Conservation (phyloP, 805 yeast genomes). For the Candida nitratophila region DNA sequence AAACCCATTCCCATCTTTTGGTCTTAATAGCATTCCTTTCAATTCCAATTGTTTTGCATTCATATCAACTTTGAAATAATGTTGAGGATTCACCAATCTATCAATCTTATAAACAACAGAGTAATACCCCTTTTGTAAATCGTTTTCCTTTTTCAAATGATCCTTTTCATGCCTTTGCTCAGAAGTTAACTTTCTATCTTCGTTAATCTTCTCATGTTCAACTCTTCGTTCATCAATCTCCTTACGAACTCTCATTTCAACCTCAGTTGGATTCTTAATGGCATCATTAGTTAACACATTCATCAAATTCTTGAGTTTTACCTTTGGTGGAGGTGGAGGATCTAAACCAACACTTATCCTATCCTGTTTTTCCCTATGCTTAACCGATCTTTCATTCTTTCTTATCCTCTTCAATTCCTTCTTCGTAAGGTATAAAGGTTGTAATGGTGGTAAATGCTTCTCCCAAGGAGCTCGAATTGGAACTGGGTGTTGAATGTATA, state of each 20-base stretch:
- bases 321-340: conserved; percentile 86
- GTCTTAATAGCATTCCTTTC: conserved; percentile 52
- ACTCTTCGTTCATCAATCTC: conserved; percentile 60
- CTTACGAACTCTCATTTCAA: conserved; percentile 62
- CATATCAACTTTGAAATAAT: conserved; percentile 65
- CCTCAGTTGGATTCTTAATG: conserved; percentile 80
- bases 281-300: conserved; percentile 80
- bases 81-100: conserved; percentile 53
- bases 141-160: conserved; percentile 36
- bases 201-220: conserved; percentile 56
- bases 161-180: conserved; percentile 51
- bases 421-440: conserved; percentile 61
- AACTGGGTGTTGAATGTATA: conserved; percentile 80
- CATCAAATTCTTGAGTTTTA: conserved; percentile 79
- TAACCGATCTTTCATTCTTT: conserved; percentile 56
- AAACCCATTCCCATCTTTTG: conserved; percentile 30
- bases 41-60: conserved; percentile 71
- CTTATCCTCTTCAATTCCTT: conserved; percentile 70
- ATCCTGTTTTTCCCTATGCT: conserved; percentile 67
- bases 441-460: conserved; percentile 29
- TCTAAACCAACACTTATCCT: conserved; percentile 73
- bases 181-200: conserved; percentile 50
- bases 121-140: conserved; percentile 41
- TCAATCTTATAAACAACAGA: conserved; percentile 55
- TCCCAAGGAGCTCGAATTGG: conserved; percentile 58